Conservation (phyloP, 164 flowering plant species). For the Santalum album region DNA sequence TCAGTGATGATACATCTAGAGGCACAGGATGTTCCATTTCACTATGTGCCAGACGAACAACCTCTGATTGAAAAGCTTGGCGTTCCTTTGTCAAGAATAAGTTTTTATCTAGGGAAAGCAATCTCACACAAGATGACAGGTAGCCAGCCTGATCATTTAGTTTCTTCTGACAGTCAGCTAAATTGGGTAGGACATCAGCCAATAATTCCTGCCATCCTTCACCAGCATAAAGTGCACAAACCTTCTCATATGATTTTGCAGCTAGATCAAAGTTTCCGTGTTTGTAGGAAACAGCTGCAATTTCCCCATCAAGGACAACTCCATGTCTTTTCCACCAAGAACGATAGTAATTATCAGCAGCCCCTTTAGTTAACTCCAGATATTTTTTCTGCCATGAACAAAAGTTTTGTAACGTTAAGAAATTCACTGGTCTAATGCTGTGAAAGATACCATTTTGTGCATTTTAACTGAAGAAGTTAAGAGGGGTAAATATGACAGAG, state of each 20-base stretch:
- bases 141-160: constrained; percentile 95
- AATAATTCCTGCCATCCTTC: constrained; percentile 98
- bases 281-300: constrained; percentile 74
- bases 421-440: too few relatives aligned
- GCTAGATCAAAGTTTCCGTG: constrained; percentile 87
- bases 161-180: constrained; percentile 94
- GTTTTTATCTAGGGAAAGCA: constrained; percentile 79
- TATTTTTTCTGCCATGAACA: constrained; percentile 63
- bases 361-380: constrained; percentile 88
- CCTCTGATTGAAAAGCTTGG: constrained; percentile 86
- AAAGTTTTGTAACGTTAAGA: background rate
- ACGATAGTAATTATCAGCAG: constrained; percentile 87
- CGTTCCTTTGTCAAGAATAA: constrained; percentile 77
- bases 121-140: constrained; percentile 86
- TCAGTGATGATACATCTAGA: constrained; percentile 86
- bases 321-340: constrained; percentile 99
- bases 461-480: too few relatives aligned
- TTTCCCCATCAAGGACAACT: constrained; percentile 97
- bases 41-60: constrained; percentile 84
- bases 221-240: constrained; percentile 97
- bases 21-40: constrained; percentile 96
- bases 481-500: too few relatives aligned
- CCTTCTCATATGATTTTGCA: constrained; percentile 91
- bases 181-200: constrained; percentile 92
- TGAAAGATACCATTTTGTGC: too few relatives aligned